Evolutionary conservation across 495 filamentous ascomycete species (phyloP).

Genomic region (Gamarada debralockiae): DNA sequence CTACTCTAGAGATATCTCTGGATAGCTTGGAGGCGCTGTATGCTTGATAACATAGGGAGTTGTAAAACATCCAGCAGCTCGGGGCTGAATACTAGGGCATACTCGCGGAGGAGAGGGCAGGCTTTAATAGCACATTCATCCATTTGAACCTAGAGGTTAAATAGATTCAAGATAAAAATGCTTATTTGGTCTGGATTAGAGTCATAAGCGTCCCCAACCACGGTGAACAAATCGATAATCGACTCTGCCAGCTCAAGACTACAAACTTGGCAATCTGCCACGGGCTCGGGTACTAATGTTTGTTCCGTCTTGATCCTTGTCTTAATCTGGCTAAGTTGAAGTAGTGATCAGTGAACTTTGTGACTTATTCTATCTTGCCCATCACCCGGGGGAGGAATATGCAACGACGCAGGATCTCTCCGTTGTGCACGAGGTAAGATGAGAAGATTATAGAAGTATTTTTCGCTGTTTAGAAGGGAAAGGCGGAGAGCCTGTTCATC

Average conservation of each 20-base stretch:
- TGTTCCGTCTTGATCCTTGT: slow-evolving; percentile 20
- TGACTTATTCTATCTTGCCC: slow-evolving; percentile 19
- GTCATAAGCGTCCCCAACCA: slow-evolving; percentile 37
- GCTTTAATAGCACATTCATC: slow-evolving; percentile 9
- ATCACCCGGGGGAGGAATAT: slow-evolving; percentile 8
- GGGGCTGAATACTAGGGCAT: slow-evolving; percentile 15
- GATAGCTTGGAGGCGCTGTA: slow-evolving; percentile 36
- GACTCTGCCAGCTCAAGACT: slow-evolving; percentile 25
- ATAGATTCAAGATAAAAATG: slow-evolving; percentile 15
- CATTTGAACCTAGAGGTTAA: slow-evolving; percentile 16
- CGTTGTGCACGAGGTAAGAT: neutral
- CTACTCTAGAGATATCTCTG: slow-evolving; percentile 36
- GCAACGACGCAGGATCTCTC: slow-evolving; percentile 9
- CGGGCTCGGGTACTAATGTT: neutral
- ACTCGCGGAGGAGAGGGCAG: slow-evolving; percentile 10
- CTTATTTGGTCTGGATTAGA: slow-evolving; percentile 35
- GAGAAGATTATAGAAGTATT: slow-evolving; percentile 23
- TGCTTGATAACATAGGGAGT: slow-evolving; percentile 25
- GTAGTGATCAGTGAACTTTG: slow-evolving; percentile 26
- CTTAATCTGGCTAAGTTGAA: slow-evolving; percentile 29
- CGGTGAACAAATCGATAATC: slow-evolving; percentile 33
- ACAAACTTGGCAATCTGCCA: slow-evolving; percentile 3
- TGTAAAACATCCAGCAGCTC: slow-evolving; percentile 39
- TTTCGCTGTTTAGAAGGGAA: slow-evolving; percentile 41
- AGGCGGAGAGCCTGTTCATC: slow-evolving; percentile 28